Evolutionary conservation across 1,284 basidiomycete species (phyloP), one percentile per base, ranked within the genome.

Genomic region (Rhodotorula sp.): DNA sequence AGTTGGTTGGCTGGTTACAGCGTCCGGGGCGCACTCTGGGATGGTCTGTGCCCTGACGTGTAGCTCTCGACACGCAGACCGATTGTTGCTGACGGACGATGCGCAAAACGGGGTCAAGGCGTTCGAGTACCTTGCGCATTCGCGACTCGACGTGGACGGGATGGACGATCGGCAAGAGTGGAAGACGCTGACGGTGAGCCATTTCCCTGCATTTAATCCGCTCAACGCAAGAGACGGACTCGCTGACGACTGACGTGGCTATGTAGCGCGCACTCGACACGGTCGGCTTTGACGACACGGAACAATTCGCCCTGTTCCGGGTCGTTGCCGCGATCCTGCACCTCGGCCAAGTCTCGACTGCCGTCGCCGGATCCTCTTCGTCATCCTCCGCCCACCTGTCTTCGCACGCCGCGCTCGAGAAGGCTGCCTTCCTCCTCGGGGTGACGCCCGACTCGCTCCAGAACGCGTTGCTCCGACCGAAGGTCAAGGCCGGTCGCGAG

Each of bases 271-370:
- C 93, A 0, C 84, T 97, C 42, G 88, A 93, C 73, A 86, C 89
- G 15, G 91, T 97, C 30, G 94, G 96, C 4, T 95, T 99, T 81
- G 86, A 89, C 7, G 77, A 86, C 20, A 82, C 86, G 0, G 95
- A 99, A 80, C 95, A 98, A 79, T 84, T 92, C 75, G 89, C 98
- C 79, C 85, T 99, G 14, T 98, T 99, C 85, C 88, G 92, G n/a
- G 85, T 98, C 58, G 87, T 97, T 18, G 94, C 95, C 1, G 90
- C 92, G 10, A 89, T 99, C 76, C 86, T 99, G 5, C 96, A 99
- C 80, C 90, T 99, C 64, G 96, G 96, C 64, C 69, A 71, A 51
- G 62, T 71, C 33, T 98, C 99, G 81, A 92, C 99, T 77, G 83
- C 84, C 29, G 89, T 99, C 68, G 60, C 60, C 26, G 74, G 74